Evolutionary conservation across 169 alveolate genomes (phyloP).

Genomic region (Plasmodium gonderi): DNA sequence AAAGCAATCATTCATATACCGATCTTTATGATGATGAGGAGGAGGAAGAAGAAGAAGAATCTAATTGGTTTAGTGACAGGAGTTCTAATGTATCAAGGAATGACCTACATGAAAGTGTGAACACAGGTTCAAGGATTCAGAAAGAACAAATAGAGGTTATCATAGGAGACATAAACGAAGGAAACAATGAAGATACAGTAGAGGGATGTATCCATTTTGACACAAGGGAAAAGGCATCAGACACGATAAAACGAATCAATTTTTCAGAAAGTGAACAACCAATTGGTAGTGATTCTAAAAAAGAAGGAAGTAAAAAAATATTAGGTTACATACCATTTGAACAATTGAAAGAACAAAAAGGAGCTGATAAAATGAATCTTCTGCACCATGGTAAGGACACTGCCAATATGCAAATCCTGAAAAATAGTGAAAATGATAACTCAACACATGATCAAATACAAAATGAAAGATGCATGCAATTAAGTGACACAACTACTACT

Average conservation of each 20-base stretch:
- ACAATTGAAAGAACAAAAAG: background rate
- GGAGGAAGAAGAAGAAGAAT: too few species aligned
- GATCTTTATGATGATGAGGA: slow-evolving; percentile 32
- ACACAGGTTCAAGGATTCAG: background rate
- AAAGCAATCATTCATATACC: slow-evolving; percentile 32
- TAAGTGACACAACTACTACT: background rate
- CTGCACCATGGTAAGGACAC: background rate
- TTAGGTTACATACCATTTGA: background rate
- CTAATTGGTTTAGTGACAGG: slow-evolving; percentile 1
- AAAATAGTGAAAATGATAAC: background rate
- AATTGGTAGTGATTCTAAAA: background rate
- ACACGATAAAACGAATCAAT: background rate
- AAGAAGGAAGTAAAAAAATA: background rate
- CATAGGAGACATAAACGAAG: background rate
- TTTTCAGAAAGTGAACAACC: background rate
- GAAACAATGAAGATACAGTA: background rate
- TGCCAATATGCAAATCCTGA: background rate
- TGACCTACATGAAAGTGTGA: background rate
- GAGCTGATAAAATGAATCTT: background rate
- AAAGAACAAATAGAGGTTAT: background rate
- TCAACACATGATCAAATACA: background rate
- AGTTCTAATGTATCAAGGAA: background rate
- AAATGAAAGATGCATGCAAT: background rate
- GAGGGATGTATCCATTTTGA: background rate
- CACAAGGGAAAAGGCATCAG: background rate